These are phyloP conservation scores for Arthrobotrys sphaeroides DNA, from an alignment of 2,329 filamentous ascomycete species.

Conservation along the genomic window DNA sequence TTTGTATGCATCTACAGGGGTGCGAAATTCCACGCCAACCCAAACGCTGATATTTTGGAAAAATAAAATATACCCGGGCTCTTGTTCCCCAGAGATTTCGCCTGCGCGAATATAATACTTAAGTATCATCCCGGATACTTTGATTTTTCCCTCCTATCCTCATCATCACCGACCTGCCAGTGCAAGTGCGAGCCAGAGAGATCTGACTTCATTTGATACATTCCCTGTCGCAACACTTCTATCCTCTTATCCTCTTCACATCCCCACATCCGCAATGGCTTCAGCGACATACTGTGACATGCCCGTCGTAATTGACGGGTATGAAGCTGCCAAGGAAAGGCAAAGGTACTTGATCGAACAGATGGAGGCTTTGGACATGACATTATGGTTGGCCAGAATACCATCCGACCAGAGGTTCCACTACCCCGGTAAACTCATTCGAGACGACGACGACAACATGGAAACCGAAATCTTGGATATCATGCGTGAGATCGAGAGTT, in stretches of 20 bases:
- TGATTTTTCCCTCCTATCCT: conserved; percentile 4
- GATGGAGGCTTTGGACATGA: conserved; percentile 54
- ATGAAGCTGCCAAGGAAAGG: conserved; percentile 51
- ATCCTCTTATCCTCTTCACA: conserved; percentile 9
- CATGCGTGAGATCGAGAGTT: conserved; percentile 48
- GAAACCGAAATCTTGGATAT: conserved; percentile 52
- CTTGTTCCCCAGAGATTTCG: conserved; percentile 1
- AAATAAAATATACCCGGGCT: conserved; percentile 40
- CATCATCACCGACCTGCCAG: conserved; percentile 43
- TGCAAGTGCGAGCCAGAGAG: conserved; percentile 42
- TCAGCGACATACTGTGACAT: conserved; percentile 39
- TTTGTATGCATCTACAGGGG: conserved; percentile 51
- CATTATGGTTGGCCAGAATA: conserved; percentile 52
- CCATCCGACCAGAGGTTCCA: conserved; percentile 49
- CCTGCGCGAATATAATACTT: conserved; percentile 53
- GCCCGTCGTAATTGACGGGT: conserved; percentile 48
- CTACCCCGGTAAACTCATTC: conserved; percentile 40
- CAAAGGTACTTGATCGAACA: conserved; percentile 52
- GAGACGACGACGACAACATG: conserved; percentile 53
- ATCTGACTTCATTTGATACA: conserved; percentile 51
- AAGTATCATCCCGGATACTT: conserved; percentile 35
- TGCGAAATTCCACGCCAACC: conserved; percentile 50
- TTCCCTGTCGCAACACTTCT: conserved; percentile 32
- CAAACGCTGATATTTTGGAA: conserved; percentile 30
- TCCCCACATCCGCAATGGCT: conserved; percentile 36